These are phyloP conservation scores for Pleurotus ostreatus DNA, from an alignment of 768 basidiomycete species.

Conservation along the genomic window DNA sequence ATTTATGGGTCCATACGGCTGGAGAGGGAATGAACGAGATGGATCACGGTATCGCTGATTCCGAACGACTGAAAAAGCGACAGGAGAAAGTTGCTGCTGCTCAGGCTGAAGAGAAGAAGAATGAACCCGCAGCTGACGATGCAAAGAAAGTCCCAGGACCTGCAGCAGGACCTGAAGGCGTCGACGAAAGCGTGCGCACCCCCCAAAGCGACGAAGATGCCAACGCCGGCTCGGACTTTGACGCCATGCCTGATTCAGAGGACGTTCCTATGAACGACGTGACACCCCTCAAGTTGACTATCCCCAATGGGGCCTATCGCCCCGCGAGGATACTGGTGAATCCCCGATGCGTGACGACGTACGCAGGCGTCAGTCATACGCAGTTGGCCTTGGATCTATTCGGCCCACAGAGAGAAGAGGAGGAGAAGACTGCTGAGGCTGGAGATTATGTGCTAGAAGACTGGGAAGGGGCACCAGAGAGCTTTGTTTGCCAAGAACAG, in stretches of 20 bases:
- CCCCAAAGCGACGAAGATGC: conserved; percentile 59
- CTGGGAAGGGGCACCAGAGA: conserved; percentile 96
- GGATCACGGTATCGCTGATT: conserved; percentile 32
- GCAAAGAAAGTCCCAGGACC: neutral
- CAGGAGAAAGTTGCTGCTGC: conserved; percentile 15
- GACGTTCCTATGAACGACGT: conserved; percentile 35
- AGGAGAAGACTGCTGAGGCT: conserved; percentile 24
- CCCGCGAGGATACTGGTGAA: conserved; percentile 93
- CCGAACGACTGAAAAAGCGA: conserved; percentile 22
- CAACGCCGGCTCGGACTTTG: conserved; percentile 84
- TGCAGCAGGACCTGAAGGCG: conserved; percentile 11
- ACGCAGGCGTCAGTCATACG: conserved; percentile 95
- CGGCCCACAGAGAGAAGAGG: conserved; percentile 62
- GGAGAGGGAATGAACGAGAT: conserved; percentile 65
- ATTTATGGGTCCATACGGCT: conserved; percentile 92
- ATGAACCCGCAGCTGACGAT: neutral
- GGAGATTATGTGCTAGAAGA: conserved; percentile 87
- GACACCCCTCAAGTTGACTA: conserved; percentile 40
- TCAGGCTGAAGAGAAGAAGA: neutral
- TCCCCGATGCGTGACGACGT: conserved; percentile 95
- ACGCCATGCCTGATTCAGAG: conserved; percentile 72
- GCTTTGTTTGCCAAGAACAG: conserved; percentile 97
- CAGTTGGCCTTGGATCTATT: conserved; percentile 94
- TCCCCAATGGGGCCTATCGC: conserved; percentile 85
- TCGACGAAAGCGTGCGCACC: conserved; percentile 11